Percentiles rank a stretch among this genome's conserved stretches.
These are phyloP conservation scores for Nicotiana paniculata DNA, from an alignment of 257 asterid genomes.

Conservation along the genomic window DNA sequence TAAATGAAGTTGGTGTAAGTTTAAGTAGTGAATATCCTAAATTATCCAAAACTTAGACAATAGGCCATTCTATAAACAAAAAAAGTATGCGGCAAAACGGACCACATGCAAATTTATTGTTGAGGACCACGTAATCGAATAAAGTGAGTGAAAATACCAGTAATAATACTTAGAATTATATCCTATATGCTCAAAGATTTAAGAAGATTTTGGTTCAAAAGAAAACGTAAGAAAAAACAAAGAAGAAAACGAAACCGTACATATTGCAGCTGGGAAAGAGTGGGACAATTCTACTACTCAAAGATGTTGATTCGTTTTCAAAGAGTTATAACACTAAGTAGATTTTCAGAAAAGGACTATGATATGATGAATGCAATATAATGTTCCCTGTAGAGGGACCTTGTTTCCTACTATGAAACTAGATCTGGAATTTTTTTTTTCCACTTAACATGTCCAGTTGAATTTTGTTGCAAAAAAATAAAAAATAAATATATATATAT, in stretches of 20 bases:
- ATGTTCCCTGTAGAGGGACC: slow-evolving; percentile 40
- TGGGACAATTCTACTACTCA: slow-evolving; percentile 21
- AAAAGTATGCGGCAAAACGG: background rate
- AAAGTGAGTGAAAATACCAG: background rate
- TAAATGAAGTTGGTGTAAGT: background rate
- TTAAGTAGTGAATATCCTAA: background rate
- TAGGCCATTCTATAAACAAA: background rate
- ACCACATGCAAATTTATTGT: background rate
- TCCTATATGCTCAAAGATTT: slow-evolving; percentile 7
- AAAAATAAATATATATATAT: too few relatives aligned
- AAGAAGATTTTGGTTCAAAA: background rate
- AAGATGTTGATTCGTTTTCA: slow-evolving; percentile 19
- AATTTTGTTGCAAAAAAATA: background rate
- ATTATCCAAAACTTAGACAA: background rate
- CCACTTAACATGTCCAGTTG: background rate
- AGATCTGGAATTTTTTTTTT: background rate
- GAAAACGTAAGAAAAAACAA: background rate
- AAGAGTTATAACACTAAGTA: slow-evolving; percentile 11
- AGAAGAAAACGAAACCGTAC: background rate
- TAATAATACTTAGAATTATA: background rate
- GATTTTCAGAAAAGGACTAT: slow-evolving; percentile 8
- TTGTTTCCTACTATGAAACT: slow-evolving; percentile 43
- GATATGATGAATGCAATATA: background rate
- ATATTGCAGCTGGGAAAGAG: slow-evolving; percentile 2
- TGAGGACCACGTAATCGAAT: slow-evolving; percentile 1